Evolutionary conservation across 2,329 filamentous ascomycete genomes (phyloP), one percentile per base, ranked within the genome.

Genomic region (Fusarium penzigii): DNA sequence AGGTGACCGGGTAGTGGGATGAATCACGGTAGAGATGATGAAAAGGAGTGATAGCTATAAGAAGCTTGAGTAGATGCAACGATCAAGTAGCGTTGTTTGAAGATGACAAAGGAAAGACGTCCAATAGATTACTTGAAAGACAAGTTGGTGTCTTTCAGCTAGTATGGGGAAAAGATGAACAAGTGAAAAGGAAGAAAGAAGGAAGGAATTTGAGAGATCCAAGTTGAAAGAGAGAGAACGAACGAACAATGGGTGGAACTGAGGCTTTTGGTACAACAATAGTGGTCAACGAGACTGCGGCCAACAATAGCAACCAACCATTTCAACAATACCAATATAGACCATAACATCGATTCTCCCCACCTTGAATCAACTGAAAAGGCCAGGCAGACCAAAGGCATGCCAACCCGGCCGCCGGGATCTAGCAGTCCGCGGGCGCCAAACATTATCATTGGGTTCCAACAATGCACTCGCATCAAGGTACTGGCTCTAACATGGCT

Each of bases 71-170:
- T 42, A 52, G 17, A 48, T 29, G 20, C 20, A 25, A 25, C 49
- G 42, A 52, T 53, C 49, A 51, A 29, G 46, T 48, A 46, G 47
- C 44, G 49, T 42, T 46, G 42, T 54, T 50, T 42, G 34, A 20
- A 44, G 46, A 44, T 42, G 42, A 65, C 57, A 65, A 65, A 65
- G 57, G 55, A 65, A 61, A 65, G 43, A n/a, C 53, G 43, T 20
- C 34, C 42, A 44, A 51, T 49, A 46, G 49, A 57, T 43, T 52
- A 45, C 36, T 25, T 48, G 52, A 53, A 57, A 48, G 17, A 46
- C 44, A 44, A 44, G 54, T 39, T 44, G 48, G 29, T 47, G 32
- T 12, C 32, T 52, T 51, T 46, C 42, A 39, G 29, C 43, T 38
- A 53, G 57, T 16, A 39, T 42, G 39, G 38, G 20, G 39, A 29